Conservation (phyloP, 768 basidiomycete genomes). For the Tylopilus felleus region DNA sequence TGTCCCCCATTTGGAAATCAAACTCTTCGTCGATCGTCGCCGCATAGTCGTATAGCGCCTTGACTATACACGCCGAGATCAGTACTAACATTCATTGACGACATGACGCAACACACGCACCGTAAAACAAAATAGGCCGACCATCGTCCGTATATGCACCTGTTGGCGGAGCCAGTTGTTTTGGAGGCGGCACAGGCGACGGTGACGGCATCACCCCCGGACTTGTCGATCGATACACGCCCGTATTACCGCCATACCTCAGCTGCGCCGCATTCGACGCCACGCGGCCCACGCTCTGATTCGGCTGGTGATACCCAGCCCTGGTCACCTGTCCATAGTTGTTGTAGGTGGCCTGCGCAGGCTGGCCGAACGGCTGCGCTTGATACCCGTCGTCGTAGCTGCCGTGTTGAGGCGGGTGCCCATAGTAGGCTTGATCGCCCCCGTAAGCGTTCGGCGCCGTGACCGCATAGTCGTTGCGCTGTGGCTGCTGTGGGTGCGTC, state of each 20-base stretch:
- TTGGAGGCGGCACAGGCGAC: constrained; percentile 43
- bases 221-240: constrained; percentile 42
- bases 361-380: constrained; percentile 15
- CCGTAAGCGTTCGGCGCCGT: constrained; percentile 14
- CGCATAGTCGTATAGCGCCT: constrained; percentile 83
- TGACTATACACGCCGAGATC: constrained; percentile 46
- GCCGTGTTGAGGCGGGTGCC: constrained; percentile 20
- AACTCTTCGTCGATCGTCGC: constrained; percentile 92
- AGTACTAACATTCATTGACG: neutral
- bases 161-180: constrained; percentile 46
- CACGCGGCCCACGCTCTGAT: constrained; percentile 26
- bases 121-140: constrained; percentile 80
- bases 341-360: constrained; percentile 4
- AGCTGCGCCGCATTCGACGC: constrained; percentile 33
- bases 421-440: constrained; percentile 10
- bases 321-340: constrained; percentile 3
- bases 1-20: constrained; percentile 92
- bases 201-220: constrained; percentile 46
- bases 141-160: constrained; percentile 83
- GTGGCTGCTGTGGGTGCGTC: constrained; percentile 34
- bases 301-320: constrained; percentile 11
- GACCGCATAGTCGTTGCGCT: constrained; percentile 17
- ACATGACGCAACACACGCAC: constrained; percentile 34
- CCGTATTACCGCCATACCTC: constrained; percentile 23
- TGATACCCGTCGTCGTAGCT: constrained; percentile 19